Base-by-base conservation (phyloP, 768 basidiomycete genomes). In the Leccinum subgranulosum region DNA sequence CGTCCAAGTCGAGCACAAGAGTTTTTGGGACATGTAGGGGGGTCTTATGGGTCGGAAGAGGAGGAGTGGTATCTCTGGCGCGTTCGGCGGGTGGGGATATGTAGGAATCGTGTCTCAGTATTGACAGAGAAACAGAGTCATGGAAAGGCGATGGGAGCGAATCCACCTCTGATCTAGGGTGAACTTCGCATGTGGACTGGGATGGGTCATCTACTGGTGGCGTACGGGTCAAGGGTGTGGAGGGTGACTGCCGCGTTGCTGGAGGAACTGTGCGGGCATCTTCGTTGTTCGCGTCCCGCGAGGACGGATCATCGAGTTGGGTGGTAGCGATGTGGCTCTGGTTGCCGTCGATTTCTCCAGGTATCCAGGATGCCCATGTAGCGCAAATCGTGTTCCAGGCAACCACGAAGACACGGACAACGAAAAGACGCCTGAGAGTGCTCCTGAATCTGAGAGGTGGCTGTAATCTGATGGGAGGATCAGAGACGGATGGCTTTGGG, bases 1-100 rank as follows among this genome's bases (percentile, higher is more conserved):
- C 97, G 72, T 99, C 97, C 52, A 99, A 80, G 75, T 99, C 97
- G 46, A 99, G 84, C 29, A 99, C 94, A 36, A 99, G 86, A 1
- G 94, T 97, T 78, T 99, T 99, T 27, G 84, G 94, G 31, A 84
- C 78, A 65, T 88, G 88, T 61, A 96, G 88, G 3, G 88, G 86
- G 0, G 87, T 83, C 66, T 81, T 86, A 62, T 84, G 82, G 9
- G 70, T 55, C 17, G 72, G 62, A 23, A 77, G 68, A n/a, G 76
- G 73, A 55, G 86, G 83, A 1, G 85, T 83, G 4, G 79, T 68
- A 49, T 81, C 76, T 52, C 82, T 75, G 19, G 77, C 74, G 45
- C 69, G 41, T 59, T 62, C 52, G 50, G 63, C 29, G 60, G 60
- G 63, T 55, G 54, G 67, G 61, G 28, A 61, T 58, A 52, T 57